Percentiles rank a stretch among this genome's conserved stretches.
These are phyloP conservation scores for Hypericum perforatum DNA, from an alignment of 345 rosid genomes.

Conservation along the genomic window DNA sequence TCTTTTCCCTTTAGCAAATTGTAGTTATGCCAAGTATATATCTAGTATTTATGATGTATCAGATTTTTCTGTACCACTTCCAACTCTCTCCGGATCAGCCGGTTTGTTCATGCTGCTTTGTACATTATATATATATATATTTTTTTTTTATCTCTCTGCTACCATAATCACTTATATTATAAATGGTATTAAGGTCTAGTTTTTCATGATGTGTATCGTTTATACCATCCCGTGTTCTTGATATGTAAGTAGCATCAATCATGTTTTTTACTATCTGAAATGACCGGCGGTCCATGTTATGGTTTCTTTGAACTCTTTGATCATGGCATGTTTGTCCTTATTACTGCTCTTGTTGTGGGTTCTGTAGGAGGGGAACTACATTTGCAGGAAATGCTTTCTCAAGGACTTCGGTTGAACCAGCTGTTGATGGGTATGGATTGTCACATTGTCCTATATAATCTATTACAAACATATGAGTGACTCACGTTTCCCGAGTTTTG, in stretches of 20 bases:
- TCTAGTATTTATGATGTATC: not conserved
- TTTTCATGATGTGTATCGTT: no score
- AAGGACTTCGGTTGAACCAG: conserved; percentile 28
- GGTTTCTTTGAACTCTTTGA: not conserved
- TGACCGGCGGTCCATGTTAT: not conserved
- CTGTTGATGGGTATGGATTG: conserved; percentile 51
- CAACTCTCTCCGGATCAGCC: no score
- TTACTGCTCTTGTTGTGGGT: conserved; percentile 4
- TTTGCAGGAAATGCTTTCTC: conserved; percentile 34
- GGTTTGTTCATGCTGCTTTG: no score
- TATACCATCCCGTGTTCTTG: no score
- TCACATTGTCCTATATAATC: conserved; percentile 1
- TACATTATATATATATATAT: no score
- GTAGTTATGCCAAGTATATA: not conserved
- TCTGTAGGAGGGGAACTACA: conserved; percentile 34
- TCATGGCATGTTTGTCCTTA: not conserved
- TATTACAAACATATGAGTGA: not conserved
- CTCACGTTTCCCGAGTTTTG: conserved; percentile 1
- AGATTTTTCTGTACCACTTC: not conserved
- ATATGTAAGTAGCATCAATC: no score
- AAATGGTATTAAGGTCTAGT: no score
- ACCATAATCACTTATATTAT: no score
- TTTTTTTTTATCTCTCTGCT: no score
- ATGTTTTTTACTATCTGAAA: no score
- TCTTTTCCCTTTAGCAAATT: not conserved